Evolutionary conservation across 2,329 filamentous ascomycete species (phyloP).

Genomic region (Trichoderma atrobrunneum): DNA sequence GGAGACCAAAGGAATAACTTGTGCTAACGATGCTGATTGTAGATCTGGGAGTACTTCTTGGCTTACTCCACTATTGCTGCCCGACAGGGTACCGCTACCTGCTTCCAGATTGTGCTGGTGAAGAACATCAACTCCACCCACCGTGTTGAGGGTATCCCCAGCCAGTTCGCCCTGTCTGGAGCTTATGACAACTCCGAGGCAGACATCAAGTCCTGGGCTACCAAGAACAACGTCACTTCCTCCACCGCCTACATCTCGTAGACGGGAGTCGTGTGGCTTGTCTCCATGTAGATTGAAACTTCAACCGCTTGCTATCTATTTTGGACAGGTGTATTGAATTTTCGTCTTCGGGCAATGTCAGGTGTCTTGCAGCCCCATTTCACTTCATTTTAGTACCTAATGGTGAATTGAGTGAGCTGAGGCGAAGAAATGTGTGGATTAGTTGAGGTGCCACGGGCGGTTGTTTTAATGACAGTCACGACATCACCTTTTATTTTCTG

Average conservation of each 20-base stretch:
- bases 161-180: slow-evolving; percentile 67
- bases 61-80: slow-evolving; percentile 82
- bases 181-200: slow-evolving; percentile 47
- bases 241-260: slow-evolving; percentile 32
- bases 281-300: background rate
- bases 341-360: background rate
- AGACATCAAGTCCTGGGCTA: slow-evolving; percentile 35
- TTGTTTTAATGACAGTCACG: slow-evolving; percentile 18
- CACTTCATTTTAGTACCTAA: background rate
- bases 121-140: slow-evolving; percentile 94
- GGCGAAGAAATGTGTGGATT: background rate
- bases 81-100: slow-evolving; percentile 80
- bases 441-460: background rate
- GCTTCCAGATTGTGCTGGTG: slow-evolving; percentile 83
- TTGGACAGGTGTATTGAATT: background rate
- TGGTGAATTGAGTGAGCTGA: background rate
- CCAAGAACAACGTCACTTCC: slow-evolving; percentile 37
- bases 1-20: background rate
- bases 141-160: slow-evolving; percentile 71
- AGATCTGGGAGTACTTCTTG: slow-evolving; percentile 94
- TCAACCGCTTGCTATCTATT: slow-evolving; percentile 3
- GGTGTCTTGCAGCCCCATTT: background rate
- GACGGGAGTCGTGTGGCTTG: background rate
- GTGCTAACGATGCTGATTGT: slow-evolving; percentile 5
- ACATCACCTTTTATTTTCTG: slow-evolving; percentile 11